Evolutionary conservation across 2,329 filamentous ascomycete genomes (phyloP).

Genomic region (Penicillium polonicum): DNA sequence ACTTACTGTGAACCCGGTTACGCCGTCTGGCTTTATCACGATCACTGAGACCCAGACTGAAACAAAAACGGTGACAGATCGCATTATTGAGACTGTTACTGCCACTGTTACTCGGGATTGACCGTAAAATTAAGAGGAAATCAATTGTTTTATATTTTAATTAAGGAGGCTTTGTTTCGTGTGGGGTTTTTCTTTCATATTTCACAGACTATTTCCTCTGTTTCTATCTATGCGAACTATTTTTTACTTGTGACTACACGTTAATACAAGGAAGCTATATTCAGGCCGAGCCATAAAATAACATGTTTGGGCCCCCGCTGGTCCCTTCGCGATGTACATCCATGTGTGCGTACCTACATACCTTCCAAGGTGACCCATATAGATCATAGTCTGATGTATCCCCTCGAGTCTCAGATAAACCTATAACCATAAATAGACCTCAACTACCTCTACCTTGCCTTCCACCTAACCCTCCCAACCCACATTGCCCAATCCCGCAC

Average conservation of each 20-base stretch:
- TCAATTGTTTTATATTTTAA: neutral
- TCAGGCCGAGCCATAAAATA: neutral
- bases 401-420: neutral
- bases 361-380: too few relatives aligned
- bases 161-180: neutral
- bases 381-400: too few relatives aligned
- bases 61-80: conserved; percentile 20
- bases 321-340: neutral
- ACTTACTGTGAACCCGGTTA: conserved; percentile 16
- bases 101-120: conserved; percentile 4
- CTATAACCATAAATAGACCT: neutral
- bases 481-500: conserved; percentile 69
- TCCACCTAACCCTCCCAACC: conserved; percentile 74
- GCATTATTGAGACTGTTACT: conserved; percentile 9
- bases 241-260: neutral
- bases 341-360: neutral
- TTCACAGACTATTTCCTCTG: neutral
- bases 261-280: neutral
- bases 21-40: conserved; percentile 14
- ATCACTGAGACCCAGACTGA: conserved; percentile 14
- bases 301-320: neutral
- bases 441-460: conserved; percentile 53
- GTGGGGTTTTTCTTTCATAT: neutral
- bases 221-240: neutral
- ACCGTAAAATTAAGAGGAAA: neutral